A percentile compares a stretch with the other conserved stretches of the same genome.
phyloP scores from a whole-genome alignment of 345 rosid genomes.

The Ceriops decandra region DNA sequence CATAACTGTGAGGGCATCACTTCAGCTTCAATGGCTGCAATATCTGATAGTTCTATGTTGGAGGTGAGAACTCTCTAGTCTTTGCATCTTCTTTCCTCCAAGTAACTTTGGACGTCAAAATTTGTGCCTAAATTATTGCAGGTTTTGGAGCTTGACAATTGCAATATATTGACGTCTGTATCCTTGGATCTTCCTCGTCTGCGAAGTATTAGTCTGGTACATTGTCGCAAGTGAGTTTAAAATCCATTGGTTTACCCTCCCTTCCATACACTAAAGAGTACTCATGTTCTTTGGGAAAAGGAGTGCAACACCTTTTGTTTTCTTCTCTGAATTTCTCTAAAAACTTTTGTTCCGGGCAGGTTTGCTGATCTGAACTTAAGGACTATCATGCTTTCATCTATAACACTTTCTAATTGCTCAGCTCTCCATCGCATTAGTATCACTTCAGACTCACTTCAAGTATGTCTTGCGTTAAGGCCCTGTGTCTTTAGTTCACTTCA shows the following conservation, averaged over 20 bases:
- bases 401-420: constrained; percentile 79
- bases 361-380: constrained; percentile 77
- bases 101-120: not conserved
- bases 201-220: constrained; percentile 71
- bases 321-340: not conserved
- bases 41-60: constrained; percentile 58
- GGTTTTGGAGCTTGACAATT: constrained; percentile 94
- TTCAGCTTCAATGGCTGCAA: constrained; percentile 92
- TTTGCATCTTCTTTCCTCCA: constrained; percentile 6
- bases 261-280: not conserved
- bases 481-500: constrained; percentile 5
- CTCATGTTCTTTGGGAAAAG: not conserved
- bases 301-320: no score
- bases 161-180: constrained; percentile 80
- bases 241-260: constrained; percentile 11
- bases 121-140: constrained; percentile 29
- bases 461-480: constrained; percentile 28
- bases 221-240: constrained; percentile 32
- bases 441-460: constrained; percentile 73
- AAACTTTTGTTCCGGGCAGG: constrained; percentile 30
- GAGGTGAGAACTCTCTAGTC: constrained; percentile 51
- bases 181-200: constrained; percentile 79
- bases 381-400: constrained; percentile 65
- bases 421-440: constrained; percentile 74
- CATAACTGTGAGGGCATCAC: constrained; percentile 94